Percentiles rank a stretch among this genome's conserved stretches.
Evolutionary conservation across 202 grass and related monocot genomes (phyloP).

Genomic region (Panicum virgatum): DNA sequence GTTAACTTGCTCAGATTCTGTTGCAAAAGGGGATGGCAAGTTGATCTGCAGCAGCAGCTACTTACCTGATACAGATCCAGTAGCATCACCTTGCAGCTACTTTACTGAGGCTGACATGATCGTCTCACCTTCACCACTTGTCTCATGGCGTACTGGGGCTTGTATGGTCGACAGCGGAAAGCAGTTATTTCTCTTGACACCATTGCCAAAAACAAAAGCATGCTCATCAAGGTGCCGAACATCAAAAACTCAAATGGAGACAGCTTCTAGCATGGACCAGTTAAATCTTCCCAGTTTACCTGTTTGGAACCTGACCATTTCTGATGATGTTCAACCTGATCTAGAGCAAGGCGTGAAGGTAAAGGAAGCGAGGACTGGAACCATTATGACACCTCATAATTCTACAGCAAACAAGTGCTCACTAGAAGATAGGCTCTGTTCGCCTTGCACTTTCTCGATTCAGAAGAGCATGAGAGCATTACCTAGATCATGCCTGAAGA

Average conservation of each 20-base stretch:
- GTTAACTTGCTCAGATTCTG: constrained; percentile 28
- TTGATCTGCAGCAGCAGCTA: neutral
- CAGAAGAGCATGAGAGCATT: constrained; percentile 46
- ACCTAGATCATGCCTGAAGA: constrained; percentile 43
- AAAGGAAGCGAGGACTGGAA: constrained; percentile 33
- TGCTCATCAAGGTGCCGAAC: constrained; percentile 46
- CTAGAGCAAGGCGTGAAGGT: constrained; percentile 25
- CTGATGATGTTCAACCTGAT: constrained; percentile 29
- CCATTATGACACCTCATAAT: constrained; percentile 16
- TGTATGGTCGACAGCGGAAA: constrained; percentile 75
- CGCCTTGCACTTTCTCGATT: constrained; percentile 49
- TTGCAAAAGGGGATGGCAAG: constrained; percentile 20
- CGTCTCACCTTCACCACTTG: constrained; percentile 96
- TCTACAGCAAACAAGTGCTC: constrained; percentile 34
- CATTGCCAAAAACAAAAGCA: constrained; percentile 58
- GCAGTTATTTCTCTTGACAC: constrained; percentile 89
- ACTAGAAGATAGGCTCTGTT: constrained; percentile 19
- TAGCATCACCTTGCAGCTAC: constrained; percentile 52
- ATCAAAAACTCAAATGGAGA: constrained; percentile 42
- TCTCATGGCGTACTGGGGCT: constrained; percentile 71
- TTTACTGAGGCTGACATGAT: constrained; percentile 48
- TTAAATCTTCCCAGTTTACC: constrained; percentile 41
- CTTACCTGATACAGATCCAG: constrained; percentile 26
- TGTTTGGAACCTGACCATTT: constrained; percentile 44
- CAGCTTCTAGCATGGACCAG: constrained; percentile 8